Conservation (phyloP, 345 rosid genomes). For the Adansonia digitata region DNA sequence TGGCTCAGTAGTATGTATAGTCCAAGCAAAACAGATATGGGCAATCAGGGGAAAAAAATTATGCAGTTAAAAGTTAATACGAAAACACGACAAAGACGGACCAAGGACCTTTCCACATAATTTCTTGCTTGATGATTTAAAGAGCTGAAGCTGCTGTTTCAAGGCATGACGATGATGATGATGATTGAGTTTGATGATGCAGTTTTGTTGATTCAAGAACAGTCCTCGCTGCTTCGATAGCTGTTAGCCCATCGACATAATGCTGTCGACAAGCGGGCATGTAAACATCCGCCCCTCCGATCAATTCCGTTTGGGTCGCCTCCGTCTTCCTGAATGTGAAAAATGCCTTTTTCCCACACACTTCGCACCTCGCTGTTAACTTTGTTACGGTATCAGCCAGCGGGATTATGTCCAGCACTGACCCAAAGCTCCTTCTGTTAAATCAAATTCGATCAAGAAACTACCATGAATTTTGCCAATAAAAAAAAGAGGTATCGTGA, state of each 20-base stretch:
- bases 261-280: constrained; percentile 92
- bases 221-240: constrained; percentile 30
- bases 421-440: constrained; percentile 79
- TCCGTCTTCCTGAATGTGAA: constrained; percentile 69
- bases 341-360: constrained; percentile 75
- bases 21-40: background rate
- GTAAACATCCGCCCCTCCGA: constrained; percentile 75
- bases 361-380: constrained; percentile 70
- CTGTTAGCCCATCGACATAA: constrained; percentile 48
- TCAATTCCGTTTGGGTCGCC: constrained; percentile 60
- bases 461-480: background rate
- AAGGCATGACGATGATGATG: too few relatives aligned
- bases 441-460: background rate
- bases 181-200: constrained; percentile 9
- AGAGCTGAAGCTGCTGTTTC: constrained; percentile 28
- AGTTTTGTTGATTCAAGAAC: constrained; percentile 27
- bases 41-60: background rate
- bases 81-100: too few relatives aligned
- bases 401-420: constrained; percentile 75
- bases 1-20: background rate
- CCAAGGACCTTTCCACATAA: too few relatives aligned
- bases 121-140: background rate
- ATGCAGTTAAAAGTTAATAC: too few relatives aligned
- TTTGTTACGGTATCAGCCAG: constrained; percentile 78
- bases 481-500: too few relatives aligned